phyloP scores from a whole-genome alignment of 495 filamentous ascomycete species.

The Chaetomium fimeti region DNA sequence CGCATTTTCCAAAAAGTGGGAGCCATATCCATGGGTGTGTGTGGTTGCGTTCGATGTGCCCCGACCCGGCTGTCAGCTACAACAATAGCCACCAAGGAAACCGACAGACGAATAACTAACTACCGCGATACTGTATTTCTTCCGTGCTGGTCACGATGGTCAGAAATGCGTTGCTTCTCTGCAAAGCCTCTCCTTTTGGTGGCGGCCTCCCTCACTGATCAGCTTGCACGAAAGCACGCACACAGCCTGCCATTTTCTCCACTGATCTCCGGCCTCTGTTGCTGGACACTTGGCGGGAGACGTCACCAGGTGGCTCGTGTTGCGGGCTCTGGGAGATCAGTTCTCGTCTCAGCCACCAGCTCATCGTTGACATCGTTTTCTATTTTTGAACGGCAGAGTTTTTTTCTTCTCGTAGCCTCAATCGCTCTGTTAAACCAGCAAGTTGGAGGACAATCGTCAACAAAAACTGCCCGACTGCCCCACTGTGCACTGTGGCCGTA shows the following conservation, averaged over 20 bases:
- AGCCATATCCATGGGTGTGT: neutral
- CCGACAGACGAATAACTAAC: neutral
- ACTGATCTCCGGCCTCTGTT: slow-evolving; percentile 22
- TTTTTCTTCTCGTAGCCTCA: neutral
- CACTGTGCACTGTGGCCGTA: slow-evolving; percentile 10
- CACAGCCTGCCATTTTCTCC: slow-evolving; percentile 21
- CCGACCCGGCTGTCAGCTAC: neutral
- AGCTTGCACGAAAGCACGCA: neutral
- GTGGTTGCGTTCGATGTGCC: neutral
- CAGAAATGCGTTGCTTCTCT: neutral
- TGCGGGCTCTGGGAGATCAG: neutral
- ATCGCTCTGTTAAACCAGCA: neutral
- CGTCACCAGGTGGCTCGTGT: slow-evolving; percentile 21
- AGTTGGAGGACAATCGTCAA: neutral
- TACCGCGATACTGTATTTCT: too few relatives aligned
- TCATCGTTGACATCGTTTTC: neutral
- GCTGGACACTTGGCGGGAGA: slow-evolving; percentile 16
- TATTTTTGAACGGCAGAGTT: neutral
- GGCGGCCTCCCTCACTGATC: slow-evolving; percentile 1
- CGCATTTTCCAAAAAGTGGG: slow-evolving; percentile 21
- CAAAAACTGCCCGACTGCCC: neutral
- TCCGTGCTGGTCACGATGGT: neutral
- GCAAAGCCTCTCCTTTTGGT: neutral
- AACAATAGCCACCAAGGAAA: neutral
- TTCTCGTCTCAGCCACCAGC: neutral